Base-by-base conservation (phyloP, 805 yeast genomes). In the Candida argentea region DNA sequence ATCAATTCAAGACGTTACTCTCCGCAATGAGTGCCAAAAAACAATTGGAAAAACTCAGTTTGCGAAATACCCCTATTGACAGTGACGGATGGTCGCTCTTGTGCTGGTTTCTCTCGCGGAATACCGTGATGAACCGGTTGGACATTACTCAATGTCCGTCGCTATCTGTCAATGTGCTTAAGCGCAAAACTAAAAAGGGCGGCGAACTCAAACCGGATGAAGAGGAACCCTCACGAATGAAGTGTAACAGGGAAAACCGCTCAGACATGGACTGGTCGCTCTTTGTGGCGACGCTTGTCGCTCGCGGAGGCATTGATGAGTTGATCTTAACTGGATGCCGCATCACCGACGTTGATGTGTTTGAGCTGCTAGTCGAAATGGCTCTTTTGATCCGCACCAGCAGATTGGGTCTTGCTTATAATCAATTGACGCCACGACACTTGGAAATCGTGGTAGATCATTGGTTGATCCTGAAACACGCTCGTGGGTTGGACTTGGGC, bases 211-310 rank as follows among this genome's bases (percentile, higher is more conserved):
- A 38, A 18, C 40, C 45, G 11, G 44, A 45, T 24, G 57, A 51
- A 14, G 56, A 48, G 11, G 52, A 45, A 7, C 16, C 48, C 3
- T 35, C 32, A 3, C 51, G 68, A 31, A 72, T 71, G 77, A 32
- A 40, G 4, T 59, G 69, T 36, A 69, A 69, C 42, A 43, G 45
- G 17, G 65, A 67, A 16, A 62, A 76, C 43, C 66, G 95, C 33
- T 70, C 83, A 2, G 76, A 73, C 31, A 75, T 78, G 78, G 86
- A 87, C 50, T 87, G 96, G 96, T 54, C 70, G 2, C 54, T 83
- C 26, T 67, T 89, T 32, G 72, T 76, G 3, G 79, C 82, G 8
- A 76, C 93, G 0, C 46, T 87, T 12, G 61, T 64, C 12, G 68
- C 67, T 12, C 61, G 94, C 37, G 78, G 77, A 23, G 89, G 91